These are phyloP conservation scores for Dendrobium huoshanense DNA, from an alignment of 106 monocot genomes.

Conservation along the genomic window DNA sequence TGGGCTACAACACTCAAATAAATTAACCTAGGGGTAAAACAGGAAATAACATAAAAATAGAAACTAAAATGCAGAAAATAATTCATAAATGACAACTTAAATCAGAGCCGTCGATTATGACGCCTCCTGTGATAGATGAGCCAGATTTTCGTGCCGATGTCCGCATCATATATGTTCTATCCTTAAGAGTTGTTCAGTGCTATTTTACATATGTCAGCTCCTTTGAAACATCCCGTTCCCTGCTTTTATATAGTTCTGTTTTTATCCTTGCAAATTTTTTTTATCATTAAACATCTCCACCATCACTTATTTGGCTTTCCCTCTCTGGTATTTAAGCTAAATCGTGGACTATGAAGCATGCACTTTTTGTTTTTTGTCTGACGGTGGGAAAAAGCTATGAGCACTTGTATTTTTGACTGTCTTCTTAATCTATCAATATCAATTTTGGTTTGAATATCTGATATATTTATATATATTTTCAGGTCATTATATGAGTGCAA, in stretches of 20 bases:
- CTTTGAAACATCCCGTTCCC: not conserved
- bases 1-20: too few species aligned
- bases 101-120: too few species aligned
- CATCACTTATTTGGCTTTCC: not conserved
- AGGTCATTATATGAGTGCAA: conserved; percentile 97
- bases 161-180: too few species aligned
- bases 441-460: not conserved
- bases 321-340: not conserved
- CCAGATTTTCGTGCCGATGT: too few species aligned
- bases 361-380: not conserved
- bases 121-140: too few species aligned
- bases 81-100: too few species aligned
- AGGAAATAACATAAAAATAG: too few species aligned
- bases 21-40: too few species aligned
- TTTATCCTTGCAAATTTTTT: not conserved
- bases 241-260: not conserved
- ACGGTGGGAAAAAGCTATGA: not conserved
- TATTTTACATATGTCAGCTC: not conserved
- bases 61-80: too few species aligned
- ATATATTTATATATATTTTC: conserved; percentile 11
- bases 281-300: not conserved
- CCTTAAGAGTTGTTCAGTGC: not conserved
- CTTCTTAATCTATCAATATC: not conserved
- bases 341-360: not conserved
- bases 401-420: not conserved